Evolutionary conservation across 1,284 basidiomycete genomes (phyloP), one percentile per base, ranked within the genome.

Genomic region (Testicularia cyperi): DNA sequence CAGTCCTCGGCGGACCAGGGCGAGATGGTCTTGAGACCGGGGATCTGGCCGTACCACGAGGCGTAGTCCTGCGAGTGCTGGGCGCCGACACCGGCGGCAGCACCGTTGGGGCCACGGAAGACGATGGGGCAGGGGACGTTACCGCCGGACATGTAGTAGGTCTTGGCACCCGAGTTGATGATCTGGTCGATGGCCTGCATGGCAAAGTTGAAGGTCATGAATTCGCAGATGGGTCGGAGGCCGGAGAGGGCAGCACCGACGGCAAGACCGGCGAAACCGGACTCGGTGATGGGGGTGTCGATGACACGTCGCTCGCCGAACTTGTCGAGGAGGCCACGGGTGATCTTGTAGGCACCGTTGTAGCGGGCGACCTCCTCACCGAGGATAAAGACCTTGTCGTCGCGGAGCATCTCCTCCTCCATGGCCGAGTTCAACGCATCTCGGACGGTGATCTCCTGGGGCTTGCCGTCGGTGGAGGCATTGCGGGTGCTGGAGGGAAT

Each of bases 101-200:
- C 95, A 78, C 95, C 95, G 79, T 99, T 99, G 56, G 95, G 95
- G 51, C 95, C 95, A 81, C 95, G 91, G 87, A 99, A 99, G 48
- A 96, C 92, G 65, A 99, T 88, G 22, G 95, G 92, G 82, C 94
- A 97, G 12, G 90, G 88, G 4, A 95, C 90, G 75, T 92, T 95
- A 67, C 95, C 95, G 58, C 92, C 95, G 33, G 92, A 97, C 95
- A 99, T 99, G 85, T 99, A 99, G 81, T 96, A 92, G 10, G 95
- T 98, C 83, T 98, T 99, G 68, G 90, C 95, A 53, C 88, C 95
- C n/a, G 92, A 97, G 85, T 99, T 99, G 80, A 99, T 89, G 67
- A 99, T 97, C 78, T 99, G 95, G 80, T 99, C 95, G 77, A 99
- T 98, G 58, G 94, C 92, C 80, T 84, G 80, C 77, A 72, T 74